A percentile compares a stretch with the other conserved stretches of the same genome.
phyloP scores from a whole-genome alignment of 2,329 filamentous ascomycete genomes.

The Trichophyton benhamiae region DNA sequence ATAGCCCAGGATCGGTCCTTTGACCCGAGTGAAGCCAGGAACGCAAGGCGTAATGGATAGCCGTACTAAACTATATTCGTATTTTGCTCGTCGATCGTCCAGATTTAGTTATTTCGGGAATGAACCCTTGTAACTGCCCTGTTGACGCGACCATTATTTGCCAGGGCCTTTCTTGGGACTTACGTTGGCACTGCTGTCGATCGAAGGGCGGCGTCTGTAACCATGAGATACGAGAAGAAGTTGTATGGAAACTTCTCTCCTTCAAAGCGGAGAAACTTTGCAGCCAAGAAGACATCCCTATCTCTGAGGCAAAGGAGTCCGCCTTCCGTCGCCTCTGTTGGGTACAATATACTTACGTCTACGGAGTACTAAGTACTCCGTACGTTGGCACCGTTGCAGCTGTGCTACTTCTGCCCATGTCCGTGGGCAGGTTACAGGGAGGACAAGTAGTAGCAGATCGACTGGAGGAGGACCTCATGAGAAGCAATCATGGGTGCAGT shows the following conservation, averaged over 20 bases:
- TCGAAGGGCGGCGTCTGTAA: background rate
- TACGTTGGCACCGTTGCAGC: background rate
- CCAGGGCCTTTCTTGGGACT: background rate
- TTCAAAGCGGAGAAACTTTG: background rate
- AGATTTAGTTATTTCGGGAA: background rate
- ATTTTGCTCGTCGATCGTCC: background rate
- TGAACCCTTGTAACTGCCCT: background rate
- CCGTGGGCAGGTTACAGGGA: background rate
- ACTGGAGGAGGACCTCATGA: background rate
- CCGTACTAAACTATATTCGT: background rate
- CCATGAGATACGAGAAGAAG: background rate
- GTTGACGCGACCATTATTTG: background rate
- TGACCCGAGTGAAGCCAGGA: background rate
- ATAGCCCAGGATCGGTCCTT: background rate
- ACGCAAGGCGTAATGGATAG: background rate
- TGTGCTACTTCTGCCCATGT: background rate
- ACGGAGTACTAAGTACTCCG: no score
- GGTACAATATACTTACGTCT: background rate
- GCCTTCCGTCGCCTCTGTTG: background rate
- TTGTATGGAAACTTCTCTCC: background rate
- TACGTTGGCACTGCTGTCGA: background rate
- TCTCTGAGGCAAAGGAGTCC: background rate
- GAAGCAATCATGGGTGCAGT: background rate
- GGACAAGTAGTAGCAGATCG: background rate
- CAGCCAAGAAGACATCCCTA: background rate